Conservation (phyloP, 208 protist genomes). For the Trypanosoma brucei region DNA sequence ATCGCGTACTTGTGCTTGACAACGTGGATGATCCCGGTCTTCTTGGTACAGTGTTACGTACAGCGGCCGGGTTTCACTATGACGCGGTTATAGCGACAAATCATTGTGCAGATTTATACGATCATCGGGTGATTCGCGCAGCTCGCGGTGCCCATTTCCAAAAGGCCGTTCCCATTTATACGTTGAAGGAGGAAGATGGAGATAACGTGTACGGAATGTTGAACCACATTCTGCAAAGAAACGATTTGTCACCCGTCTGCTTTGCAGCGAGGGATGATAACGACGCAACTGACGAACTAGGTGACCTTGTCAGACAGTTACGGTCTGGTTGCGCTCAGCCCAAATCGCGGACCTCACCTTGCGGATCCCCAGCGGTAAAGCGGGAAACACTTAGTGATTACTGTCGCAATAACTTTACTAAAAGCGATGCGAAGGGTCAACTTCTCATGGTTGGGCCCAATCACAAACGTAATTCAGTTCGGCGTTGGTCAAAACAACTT, state of each 20-base stretch:
- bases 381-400: slow-evolving; percentile 39
- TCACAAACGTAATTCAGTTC: slow-evolving; percentile 72
- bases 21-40: slow-evolving; percentile 83
- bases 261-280: slow-evolving; percentile 49
- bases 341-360: background rate
- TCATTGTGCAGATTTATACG: slow-evolving; percentile 87
- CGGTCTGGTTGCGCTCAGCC: background rate
- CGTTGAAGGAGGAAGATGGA: slow-evolving; percentile 78
- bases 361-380: background rate
- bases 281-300: background rate
- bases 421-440: slow-evolving; percentile 39
- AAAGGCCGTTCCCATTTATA: slow-evolving; percentile 73
- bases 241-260: slow-evolving; percentile 74
- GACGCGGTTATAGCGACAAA: slow-evolving; percentile 83
- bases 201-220: slow-evolving; percentile 84
- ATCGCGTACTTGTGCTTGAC: slow-evolving; percentile 85
- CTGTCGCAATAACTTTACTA: slow-evolving; percentile 53
- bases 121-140: slow-evolving; percentile 81
- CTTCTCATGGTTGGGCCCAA: slow-evolving; percentile 82
- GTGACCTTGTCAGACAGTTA: slow-evolving; percentile 3
- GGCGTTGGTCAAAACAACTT: slow-evolving; percentile 39
- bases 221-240: slow-evolving; percentile 76
- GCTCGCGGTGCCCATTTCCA: slow-evolving; percentile 87
- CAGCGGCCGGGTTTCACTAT: slow-evolving; percentile 81
- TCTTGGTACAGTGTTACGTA: slow-evolving; percentile 77